Evolutionary conservation across 495 filamentous ascomycete species (phyloP).

Genomic region (Cairneyella variabilis): DNA sequence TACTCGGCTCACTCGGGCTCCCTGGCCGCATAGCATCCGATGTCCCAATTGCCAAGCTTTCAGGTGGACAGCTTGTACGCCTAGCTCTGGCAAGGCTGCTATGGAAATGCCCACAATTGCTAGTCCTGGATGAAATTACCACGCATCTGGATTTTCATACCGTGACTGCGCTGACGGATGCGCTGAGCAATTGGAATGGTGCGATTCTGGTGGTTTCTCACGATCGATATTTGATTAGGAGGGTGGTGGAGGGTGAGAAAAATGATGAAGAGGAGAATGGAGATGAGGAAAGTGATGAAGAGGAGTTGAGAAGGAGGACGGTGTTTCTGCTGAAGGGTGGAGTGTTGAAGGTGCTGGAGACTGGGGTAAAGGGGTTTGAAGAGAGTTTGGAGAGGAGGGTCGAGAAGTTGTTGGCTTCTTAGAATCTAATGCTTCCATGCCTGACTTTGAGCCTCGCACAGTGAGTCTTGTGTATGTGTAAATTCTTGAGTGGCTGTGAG

Average conservation of each 20-base stretch:
- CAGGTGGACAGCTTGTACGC: constrained; percentile 76
- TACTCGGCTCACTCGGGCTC: constrained; percentile 63
- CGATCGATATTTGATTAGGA: constrained; percentile 70
- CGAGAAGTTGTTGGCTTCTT: constrained; percentile 34
- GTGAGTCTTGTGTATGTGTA: no score
- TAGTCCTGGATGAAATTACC: constrained; percentile 79
- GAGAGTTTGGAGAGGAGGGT: constrained; percentile 57
- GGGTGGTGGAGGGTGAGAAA: constrained; percentile 61
- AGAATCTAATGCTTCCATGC: no score
- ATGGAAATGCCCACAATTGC: constrained; percentile 63
- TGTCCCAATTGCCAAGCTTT: constrained; percentile 63
- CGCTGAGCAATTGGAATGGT: constrained; percentile 61
- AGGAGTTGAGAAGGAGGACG: constrained; percentile 41
- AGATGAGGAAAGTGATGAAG: constrained; percentile 37
- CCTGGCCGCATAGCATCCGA: constrained; percentile 62
- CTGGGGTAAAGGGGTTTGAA: constrained; percentile 64
- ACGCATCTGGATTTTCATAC: constrained; percentile 83
- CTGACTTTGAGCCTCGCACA: no score
- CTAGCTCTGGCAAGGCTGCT: constrained; percentile 67
- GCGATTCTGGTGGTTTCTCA: constrained; percentile 72
- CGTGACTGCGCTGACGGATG: constrained; percentile 62
- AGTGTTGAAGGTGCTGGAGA: constrained; percentile 48
- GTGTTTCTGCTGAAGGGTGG: constrained; percentile 60
- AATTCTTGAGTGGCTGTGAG: no score
- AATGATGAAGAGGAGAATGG: constrained; percentile 47